Conservation (phyloP, 1,139 yeast species). For the Geotrichum restrictum region DNA sequence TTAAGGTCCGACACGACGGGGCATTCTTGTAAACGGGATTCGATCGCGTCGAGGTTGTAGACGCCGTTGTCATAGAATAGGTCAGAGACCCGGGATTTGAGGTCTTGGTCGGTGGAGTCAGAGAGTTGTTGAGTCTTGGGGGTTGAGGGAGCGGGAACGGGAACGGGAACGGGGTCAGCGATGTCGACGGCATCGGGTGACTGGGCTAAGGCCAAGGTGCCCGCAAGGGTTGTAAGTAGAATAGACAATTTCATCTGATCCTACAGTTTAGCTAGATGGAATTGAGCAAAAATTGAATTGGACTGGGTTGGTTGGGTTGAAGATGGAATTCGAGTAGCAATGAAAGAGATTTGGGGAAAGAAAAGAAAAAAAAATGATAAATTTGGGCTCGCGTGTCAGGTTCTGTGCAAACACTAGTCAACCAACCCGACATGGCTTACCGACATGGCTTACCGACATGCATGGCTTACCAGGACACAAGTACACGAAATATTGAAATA, state of each 20-base stretch:
- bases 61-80: slow-evolving; percentile 41
- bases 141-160: not conserved
- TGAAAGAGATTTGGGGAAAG: too few species aligned
- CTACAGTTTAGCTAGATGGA: not conserved
- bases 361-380: too few species aligned
- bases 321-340: too few species aligned
- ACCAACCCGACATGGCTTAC: too few species aligned
- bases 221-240: not conserved
- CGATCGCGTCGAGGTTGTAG: slow-evolving; percentile 38
- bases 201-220: slow-evolving; percentile 2
- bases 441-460: too few species aligned
- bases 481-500: too few species aligned
- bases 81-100: not conserved
- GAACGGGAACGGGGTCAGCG: slow-evolving; percentile 6
- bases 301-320: too few species aligned
- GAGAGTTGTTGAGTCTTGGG: not conserved
- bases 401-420: too few species aligned
- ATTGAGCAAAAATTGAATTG: not conserved
- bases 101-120: not conserved
- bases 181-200: not conserved
- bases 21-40: slow-evolving; percentile 33
- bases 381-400: too few species aligned
- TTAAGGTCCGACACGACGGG: slow-evolving; percentile 41
- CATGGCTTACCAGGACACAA: too few species aligned
- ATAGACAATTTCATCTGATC: not conserved